Base-by-base conservation (phyloP, 2,329 filamentous ascomycete genomes). In the Fusarium kyushuense region DNA sequence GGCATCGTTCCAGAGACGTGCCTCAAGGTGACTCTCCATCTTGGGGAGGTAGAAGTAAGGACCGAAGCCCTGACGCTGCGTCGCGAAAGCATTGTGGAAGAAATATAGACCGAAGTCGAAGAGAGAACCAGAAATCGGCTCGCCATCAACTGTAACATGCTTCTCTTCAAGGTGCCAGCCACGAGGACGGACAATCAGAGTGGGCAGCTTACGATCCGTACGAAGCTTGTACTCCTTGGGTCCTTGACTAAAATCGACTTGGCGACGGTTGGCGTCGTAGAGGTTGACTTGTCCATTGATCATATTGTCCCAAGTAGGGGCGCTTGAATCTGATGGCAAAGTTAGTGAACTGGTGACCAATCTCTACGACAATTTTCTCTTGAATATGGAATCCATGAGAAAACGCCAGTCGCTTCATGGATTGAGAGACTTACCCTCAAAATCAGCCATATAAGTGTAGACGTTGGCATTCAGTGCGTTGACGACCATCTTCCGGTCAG, bases 101-200 rank as follows among this genome's bases (percentile, higher is more conserved):
- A 99, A 98, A 86, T 98, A 98, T 53, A 98, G 88, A 77, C 96
- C 96, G 79, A 98, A 99, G 83, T 99, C 96, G 80, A 98, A 98
- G 62, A 99, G 88, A 67, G 89, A 88, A 61, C 91, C 96, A 25
- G 94, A 97, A 74, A 98, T 96, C 76, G 96, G 90, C 86, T 97
- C 94, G 68, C 94, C 95, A 74, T 98, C 94, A 51, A 98, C 90
- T 29, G 93, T 97, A 80, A 99, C 90, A 83, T 98, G 96, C 88
- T 97, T 97, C 89, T 99, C 96, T 65, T 97, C 94, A 58, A 99
- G 86, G 81, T 99, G 96, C 96, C 96, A 99, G 77, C 96, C 96
- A 81, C 96, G 90, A 56, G 96, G 93, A 76, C 96, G 93, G 59
- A 95, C 92, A 76, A 99, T 97, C 56, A 99, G 88, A 17, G 96